Conservation (phyloP, 2,329 filamentous ascomycete species). For the Emydomyces testavorans region DNA sequence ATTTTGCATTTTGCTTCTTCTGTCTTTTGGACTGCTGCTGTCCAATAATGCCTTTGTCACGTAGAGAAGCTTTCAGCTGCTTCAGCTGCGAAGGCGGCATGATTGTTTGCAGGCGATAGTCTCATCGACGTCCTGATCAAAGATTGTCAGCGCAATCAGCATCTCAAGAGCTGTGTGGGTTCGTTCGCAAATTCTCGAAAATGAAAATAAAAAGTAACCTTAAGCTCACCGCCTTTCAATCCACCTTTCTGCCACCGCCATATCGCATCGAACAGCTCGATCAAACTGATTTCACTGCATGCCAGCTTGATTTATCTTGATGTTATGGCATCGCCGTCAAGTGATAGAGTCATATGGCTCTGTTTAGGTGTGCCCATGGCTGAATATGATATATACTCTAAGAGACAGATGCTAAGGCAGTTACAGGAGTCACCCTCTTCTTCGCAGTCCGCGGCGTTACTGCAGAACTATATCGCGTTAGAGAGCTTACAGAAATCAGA, state of each 20-base stretch:
- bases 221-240: constrained; percentile 26
- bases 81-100: constrained; percentile 98
- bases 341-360: constrained; percentile 31
- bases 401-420: constrained; percentile 1
- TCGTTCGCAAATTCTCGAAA: background rate
- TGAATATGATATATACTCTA: background rate
- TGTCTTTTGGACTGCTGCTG: constrained; percentile 94
- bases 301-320: background rate
- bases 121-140: background rate
- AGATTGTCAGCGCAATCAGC: background rate
- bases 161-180: too few species aligned
- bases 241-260: constrained; percentile 22
- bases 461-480: constrained; percentile 37
- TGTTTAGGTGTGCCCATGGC: constrained; percentile 27
- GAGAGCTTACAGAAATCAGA: constrained; percentile 48
- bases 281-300: constrained; percentile 11
- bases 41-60: constrained; percentile 78
- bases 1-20: constrained; percentile 61
- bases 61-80: constrained; percentile 79
- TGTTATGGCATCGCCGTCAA: constrained; percentile 28
- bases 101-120: constrained; percentile 17
- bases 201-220: constrained; percentile 20
- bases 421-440: constrained; percentile 34
- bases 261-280: constrained; percentile 8
- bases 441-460: constrained; percentile 46